Conservation (phyloP, 2,329 filamentous ascomycete genomes). For the Magnaporthales sp. region DNA sequence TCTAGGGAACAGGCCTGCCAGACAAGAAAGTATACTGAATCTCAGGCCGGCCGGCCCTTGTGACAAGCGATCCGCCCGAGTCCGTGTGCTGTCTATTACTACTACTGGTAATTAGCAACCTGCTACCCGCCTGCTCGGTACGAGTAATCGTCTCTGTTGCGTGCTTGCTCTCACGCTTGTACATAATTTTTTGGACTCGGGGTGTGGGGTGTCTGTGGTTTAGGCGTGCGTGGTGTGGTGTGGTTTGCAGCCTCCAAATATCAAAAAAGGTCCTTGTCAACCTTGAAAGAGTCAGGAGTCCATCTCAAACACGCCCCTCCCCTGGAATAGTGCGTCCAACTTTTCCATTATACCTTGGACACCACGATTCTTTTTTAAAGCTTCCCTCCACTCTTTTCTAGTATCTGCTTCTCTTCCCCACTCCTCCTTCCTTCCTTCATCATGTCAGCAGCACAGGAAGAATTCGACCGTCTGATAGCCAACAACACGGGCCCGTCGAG, state of each 20-base stretch:
- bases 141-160: neutral
- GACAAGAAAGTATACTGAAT: neutral
- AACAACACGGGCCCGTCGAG: constrained; percentile 36
- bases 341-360: neutral
- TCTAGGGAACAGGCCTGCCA: neutral
- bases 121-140: neutral
- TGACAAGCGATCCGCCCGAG: neutral
- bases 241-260: neutral
- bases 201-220: neutral
- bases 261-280: neutral
- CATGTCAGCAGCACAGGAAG: constrained; percentile 56
- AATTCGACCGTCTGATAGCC: constrained; percentile 54
- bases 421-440: constrained; percentile 19
- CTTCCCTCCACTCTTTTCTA: constrained; percentile 3
- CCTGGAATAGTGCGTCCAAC: neutral
- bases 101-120: neutral
- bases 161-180: neutral
- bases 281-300: neutral
- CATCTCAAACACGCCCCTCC: neutral
- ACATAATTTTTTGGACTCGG: neutral
- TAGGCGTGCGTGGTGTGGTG: neutral
- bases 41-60: neutral
- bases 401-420: constrained; percentile 5
- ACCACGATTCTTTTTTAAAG: neutral
- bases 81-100: neutral